Percentiles rank a stretch among this genome's conserved stretches.
Evolutionary conservation across 768 basidiomycete genomes (phyloP).

Genomic region (Hortiboletus campestris): DNA sequence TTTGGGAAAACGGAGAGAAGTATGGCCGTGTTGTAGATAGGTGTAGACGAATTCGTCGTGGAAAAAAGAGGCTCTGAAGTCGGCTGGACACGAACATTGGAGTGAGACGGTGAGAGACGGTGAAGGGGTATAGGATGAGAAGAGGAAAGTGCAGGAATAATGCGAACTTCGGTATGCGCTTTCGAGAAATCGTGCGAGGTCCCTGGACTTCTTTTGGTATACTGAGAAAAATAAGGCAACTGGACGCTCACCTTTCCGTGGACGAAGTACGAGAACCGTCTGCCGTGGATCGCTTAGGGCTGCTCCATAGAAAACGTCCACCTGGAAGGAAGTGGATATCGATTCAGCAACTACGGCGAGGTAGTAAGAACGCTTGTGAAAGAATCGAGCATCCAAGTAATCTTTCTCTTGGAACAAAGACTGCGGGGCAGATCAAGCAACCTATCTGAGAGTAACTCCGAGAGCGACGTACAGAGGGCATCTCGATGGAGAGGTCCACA

Average conservation of each 20-base stretch:
- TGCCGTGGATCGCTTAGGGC: constrained; percentile 59
- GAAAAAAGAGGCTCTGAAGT: constrained; percentile 12
- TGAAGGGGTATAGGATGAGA: constrained; percentile 63
- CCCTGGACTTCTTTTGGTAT: constrained; percentile 36
- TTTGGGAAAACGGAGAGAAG: constrained; percentile 43
- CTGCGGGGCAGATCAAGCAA: constrained; percentile 34
- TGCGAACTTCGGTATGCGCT: constrained; percentile 65
- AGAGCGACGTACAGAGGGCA: constrained; percentile 66
- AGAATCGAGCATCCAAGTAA: constrained; percentile 83
- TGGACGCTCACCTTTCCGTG: constrained; percentile 46
- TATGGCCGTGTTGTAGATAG: constrained; percentile 76
- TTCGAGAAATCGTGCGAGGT: constrained; percentile 62
- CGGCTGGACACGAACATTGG: constrained; percentile 53
- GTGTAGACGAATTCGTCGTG: constrained; percentile 50
- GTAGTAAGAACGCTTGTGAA: constrained; percentile 91
- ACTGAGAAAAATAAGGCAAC: constrained; percentile 23
- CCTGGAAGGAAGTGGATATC: constrained; percentile 45
- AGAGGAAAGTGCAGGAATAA: constrained; percentile 66
- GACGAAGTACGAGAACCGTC: constrained; percentile 61
- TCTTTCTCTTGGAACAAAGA: constrained; percentile 94
- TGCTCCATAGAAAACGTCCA: constrained; percentile 63
- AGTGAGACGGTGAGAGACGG: constrained; percentile 70
- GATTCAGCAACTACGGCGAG: constrained; percentile 74
- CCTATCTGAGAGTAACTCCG: background rate
- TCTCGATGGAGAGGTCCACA: constrained; percentile 82